Conservation (phyloP, 179 eudicot species). For the Dionaea muscipula region DNA sequence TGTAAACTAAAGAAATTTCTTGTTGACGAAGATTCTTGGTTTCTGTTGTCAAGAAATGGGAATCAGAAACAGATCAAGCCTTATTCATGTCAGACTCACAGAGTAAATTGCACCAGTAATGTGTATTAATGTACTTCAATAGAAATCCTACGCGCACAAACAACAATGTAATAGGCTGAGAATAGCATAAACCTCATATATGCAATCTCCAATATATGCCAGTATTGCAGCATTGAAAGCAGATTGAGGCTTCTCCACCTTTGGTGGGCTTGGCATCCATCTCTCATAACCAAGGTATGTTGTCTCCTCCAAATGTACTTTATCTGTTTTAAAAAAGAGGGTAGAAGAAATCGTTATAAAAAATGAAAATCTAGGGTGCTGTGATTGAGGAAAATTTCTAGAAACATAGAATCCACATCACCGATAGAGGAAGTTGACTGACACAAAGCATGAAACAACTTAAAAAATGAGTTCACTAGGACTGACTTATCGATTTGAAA, state of each 20-base stretch:
- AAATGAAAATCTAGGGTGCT: background rate
- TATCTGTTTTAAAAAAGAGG: background rate
- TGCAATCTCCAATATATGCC: constrained; percentile 86
- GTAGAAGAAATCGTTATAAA: background rate
- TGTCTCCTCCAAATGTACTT: constrained; percentile 27
- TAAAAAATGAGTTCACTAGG: too few species aligned
- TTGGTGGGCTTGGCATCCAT: constrained; percentile 83
- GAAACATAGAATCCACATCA: background rate
- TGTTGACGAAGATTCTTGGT: too few species aligned
- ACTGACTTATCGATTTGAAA: too few species aligned
- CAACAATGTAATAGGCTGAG: background rate
- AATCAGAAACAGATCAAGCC: too few species aligned
- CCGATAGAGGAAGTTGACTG: too few species aligned
- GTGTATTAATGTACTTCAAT: background rate
- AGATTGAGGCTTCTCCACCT: constrained; percentile 82
- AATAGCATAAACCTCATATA: constrained; percentile 50
- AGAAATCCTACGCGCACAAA: background rate
- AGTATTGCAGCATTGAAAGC: constrained; percentile 70
- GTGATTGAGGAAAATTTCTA: background rate
- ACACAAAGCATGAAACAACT: too few species aligned
- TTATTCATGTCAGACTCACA: too few species aligned
- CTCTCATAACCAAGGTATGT: constrained; percentile 61
- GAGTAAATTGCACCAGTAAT: too few species aligned
- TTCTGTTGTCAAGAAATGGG: too few species aligned
- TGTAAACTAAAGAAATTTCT: too few species aligned